A percentile compares a stretch with the other conserved stretches of the same genome.
phyloP scores from a whole-genome alignment of 257 asterid species.

The Fraxinus excelsior region DNA sequence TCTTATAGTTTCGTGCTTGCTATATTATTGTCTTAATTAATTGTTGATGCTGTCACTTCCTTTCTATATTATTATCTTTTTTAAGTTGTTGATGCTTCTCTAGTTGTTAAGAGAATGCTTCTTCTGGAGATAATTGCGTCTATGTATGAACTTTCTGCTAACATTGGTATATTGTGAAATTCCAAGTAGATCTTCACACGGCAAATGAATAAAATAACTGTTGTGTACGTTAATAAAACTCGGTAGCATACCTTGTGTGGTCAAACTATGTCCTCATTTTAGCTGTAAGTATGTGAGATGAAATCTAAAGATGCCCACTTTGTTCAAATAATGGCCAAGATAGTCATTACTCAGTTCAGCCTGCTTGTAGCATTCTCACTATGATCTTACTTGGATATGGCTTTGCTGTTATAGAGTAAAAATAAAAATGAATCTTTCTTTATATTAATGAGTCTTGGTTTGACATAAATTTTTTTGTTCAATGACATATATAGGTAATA shows the following conservation, averaged over 20 bases:
- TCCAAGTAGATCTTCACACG: slow-evolving; percentile 1
- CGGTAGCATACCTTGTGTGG: neutral
- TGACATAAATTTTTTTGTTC: neutral
- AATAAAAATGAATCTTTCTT: neutral
- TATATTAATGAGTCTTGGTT: neutral
- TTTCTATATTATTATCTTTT: too few relatives aligned
- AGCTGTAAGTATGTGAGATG: neutral
- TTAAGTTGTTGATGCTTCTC: neutral
- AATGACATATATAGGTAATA: neutral
- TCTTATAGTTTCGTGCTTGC: slow-evolving; percentile 15
- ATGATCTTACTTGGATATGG: neutral
- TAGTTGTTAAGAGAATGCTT: neutral
- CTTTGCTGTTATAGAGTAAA: neutral
- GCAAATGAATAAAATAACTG: neutral
- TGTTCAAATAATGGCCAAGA: neutral
- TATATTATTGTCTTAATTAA: slow-evolving; percentile 16
- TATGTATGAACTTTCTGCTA: slow-evolving; percentile 9
- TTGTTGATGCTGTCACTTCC: slow-evolving; percentile 21
- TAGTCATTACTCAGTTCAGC: neutral
- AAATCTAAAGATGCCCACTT: neutral
- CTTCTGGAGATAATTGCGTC: neutral
- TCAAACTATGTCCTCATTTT: neutral
- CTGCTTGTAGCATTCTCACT: neutral
- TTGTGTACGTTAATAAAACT: slow-evolving; percentile 6
- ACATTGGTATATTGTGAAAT: slow-evolving; percentile 19